Percentiles rank a stretch among this genome's conserved stretches.
Evolutionary conservation across 2,329 filamentous ascomycete species (phyloP).

Genomic region (Claviceps cyperi): DNA sequence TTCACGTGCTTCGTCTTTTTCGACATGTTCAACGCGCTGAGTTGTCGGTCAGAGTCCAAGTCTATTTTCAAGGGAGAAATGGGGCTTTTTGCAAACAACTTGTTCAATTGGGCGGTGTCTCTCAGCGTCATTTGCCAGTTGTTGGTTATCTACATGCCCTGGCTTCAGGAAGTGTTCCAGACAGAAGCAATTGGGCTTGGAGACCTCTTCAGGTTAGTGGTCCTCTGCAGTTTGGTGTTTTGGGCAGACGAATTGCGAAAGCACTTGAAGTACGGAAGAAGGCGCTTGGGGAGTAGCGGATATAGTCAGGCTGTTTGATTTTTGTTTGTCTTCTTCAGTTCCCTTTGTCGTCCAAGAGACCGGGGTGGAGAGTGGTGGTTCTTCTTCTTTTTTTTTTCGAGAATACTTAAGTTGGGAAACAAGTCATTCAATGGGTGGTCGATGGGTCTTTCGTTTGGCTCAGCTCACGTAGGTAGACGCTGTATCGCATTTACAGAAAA

Average conservation of each 20-base stretch:
- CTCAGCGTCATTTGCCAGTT: constrained; percentile 75
- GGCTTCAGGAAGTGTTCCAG: constrained; percentile 88
- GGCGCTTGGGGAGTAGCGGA: constrained; percentile 36
- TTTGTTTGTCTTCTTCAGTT: not conserved
- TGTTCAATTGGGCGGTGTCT: constrained; percentile 93
- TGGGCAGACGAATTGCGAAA: constrained; percentile 90
- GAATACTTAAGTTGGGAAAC: not conserved
- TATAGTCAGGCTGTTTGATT: constrained; percentile 52
- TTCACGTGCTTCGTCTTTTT: constrained; percentile 98
- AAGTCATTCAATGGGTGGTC: not conserved
- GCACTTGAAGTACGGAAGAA: constrained; percentile 49
- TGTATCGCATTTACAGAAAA: not conserved
- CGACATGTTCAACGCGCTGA: constrained; percentile 98
- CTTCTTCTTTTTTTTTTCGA: not conserved
- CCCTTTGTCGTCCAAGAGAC: not conserved
- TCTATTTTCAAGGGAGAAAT: constrained; percentile 78
- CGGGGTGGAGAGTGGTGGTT: not conserved
- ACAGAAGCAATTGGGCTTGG: constrained; percentile 67
- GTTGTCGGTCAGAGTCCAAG: constrained; percentile 83
- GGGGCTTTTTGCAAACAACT: constrained; percentile 67
- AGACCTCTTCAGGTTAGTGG: constrained; percentile 59
- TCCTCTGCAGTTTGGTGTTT: constrained; percentile 78
- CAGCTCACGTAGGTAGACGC: not conserved
- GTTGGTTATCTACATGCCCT: constrained; percentile 87
- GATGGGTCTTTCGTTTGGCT: not conserved